These are phyloP conservation scores for Malassezia dermatis DNA, from an alignment of 1,284 basidiomycete species.

Conservation along the genomic window DNA sequence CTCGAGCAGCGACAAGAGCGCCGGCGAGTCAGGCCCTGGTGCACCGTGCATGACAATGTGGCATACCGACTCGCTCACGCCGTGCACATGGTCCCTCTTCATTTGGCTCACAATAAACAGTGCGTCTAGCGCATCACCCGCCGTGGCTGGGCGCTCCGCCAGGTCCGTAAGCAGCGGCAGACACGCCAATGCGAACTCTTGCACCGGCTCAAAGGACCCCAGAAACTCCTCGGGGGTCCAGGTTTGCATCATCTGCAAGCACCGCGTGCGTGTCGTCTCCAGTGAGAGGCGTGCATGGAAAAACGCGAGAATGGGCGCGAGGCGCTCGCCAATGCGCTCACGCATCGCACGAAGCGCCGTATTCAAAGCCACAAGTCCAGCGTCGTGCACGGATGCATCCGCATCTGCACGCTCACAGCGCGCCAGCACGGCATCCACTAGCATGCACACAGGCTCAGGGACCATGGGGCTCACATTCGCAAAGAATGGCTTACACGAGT, in stretches of 20 bases:
- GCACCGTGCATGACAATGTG: constrained; percentile 36
- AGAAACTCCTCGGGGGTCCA: constrained; percentile 49
- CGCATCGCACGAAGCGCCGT: constrained; percentile 77
- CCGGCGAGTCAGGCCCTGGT: constrained; percentile 39
- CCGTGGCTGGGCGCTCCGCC: not conserved
- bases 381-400: constrained; percentile 76
- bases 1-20: not conserved
- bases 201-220: constrained; percentile 55
- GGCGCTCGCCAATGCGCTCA: constrained; percentile 54
- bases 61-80: constrained; percentile 52
- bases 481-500: constrained; percentile 51
- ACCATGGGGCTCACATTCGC: not conserved
- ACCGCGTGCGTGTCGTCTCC: constrained; percentile 50
- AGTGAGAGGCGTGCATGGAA: constrained; percentile 64
- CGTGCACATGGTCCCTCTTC: too few relatives aligned
- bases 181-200: not conserved
- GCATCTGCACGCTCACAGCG: constrained; percentile 70
- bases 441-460: constrained; percentile 7
- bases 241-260: constrained; percentile 50
- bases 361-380: constrained; percentile 70
- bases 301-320: constrained; percentile 54
- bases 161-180: constrained; percentile 2
- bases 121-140: not conserved
- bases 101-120: not conserved
- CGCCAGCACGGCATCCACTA: constrained; percentile 65